Conservation (phyloP, 139 green algal species). For the Chlamydomonas sp. region DNA sequence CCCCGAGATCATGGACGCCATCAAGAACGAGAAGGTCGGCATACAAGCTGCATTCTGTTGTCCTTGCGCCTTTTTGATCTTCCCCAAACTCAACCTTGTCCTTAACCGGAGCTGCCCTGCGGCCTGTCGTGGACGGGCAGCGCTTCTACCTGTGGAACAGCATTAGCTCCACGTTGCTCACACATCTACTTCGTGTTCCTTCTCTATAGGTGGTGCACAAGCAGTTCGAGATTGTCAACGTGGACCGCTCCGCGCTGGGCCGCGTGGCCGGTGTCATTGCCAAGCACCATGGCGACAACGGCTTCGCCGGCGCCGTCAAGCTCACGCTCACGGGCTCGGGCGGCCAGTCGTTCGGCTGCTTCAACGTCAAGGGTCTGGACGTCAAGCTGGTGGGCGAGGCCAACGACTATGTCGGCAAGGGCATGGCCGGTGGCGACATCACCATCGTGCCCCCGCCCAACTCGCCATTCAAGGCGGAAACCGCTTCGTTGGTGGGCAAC, state of each 20-base stretch:
- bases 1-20: conserved; percentile 72
- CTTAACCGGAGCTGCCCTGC: no score
- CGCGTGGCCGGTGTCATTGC: conserved; percentile 89
- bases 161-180: no score
- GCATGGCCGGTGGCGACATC: conserved; percentile 96
- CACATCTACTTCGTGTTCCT: no score
- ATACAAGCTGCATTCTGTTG: no score
- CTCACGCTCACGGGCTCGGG: conserved; percentile 81
- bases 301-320: conserved; percentile 83
- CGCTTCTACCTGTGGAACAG: no score
- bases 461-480: conserved; percentile 67
- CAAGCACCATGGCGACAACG: conserved; percentile 83
- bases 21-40: conserved; percentile 41
- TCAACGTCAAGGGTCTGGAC: conserved; percentile 73
- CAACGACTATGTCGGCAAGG: conserved; percentile 99
- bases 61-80: no score
- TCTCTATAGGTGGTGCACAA: conserved; percentile 40
- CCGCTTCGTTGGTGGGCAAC: conserved; percentile 94
- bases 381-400: conserved; percentile 93
- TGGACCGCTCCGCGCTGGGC: conserved; percentile 82
- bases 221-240: conserved; percentile 86
- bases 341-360: conserved; percentile 65
- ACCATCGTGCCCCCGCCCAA: conserved; percentile 86
- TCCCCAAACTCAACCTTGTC: no score
- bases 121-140: no score